phyloP scores from a whole-genome alignment of 306 rosid species.

The Corylus avellana region DNA sequence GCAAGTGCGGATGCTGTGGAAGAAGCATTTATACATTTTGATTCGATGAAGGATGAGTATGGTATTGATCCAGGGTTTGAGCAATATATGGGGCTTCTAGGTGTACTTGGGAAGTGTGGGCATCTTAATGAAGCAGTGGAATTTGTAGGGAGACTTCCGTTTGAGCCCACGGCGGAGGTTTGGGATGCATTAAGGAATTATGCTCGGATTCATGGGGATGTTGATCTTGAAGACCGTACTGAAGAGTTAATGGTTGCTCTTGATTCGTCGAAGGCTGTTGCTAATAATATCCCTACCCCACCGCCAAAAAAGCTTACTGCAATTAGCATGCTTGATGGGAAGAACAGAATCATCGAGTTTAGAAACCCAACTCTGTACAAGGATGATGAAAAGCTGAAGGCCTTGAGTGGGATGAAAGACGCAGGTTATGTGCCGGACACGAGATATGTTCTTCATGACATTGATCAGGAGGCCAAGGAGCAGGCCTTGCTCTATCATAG shows the following conservation, averaged over 20 bases:
- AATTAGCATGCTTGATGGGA: conserved; percentile 78
- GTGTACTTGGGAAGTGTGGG: conserved; percentile 79
- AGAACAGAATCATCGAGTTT: conserved; percentile 61
- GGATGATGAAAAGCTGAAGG: conserved; percentile 79
- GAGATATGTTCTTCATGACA: conserved; percentile 85
- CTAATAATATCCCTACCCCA: conserved; percentile 65
- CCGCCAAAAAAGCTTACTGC: conserved; percentile 66
- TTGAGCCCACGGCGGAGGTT: conserved; percentile 52
- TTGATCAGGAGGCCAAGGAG: conserved; percentile 94
- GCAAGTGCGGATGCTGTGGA: conserved; percentile 86
- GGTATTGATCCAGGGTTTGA: conserved; percentile 54
- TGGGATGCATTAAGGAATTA: conserved; percentile 68
- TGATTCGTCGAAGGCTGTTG: conserved; percentile 61
- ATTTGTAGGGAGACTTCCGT: conserved; percentile 58
- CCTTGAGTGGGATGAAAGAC: conserved; percentile 60
- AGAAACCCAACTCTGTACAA: conserved; percentile 75
- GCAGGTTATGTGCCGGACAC: conserved; percentile 80
- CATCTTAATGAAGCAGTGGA: conserved; percentile 73
- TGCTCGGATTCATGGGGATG: conserved; percentile 78
- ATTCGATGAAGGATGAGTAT: conserved; percentile 65
- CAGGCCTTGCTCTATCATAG: conserved; percentile 85
- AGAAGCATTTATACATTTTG: conserved; percentile 71
- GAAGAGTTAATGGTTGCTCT: conserved; percentile 68
- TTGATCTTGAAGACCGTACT: conserved; percentile 72
- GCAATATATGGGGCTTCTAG: conserved; percentile 77